phyloP scores from a whole-genome alignment of 129 eudicot genomes.

The Chrysanthemum makinoi region DNA sequence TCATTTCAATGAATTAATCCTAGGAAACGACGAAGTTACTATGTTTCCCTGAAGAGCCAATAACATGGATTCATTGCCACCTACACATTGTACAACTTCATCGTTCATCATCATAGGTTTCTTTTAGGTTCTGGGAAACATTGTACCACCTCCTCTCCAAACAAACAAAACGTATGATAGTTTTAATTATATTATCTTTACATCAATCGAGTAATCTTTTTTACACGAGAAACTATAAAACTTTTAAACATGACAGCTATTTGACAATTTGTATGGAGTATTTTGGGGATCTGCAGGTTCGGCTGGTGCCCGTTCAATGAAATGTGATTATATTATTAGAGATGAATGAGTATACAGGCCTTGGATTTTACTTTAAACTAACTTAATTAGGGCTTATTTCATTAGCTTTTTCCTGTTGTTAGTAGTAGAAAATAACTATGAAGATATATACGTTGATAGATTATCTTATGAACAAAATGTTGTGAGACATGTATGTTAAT shows the following conservation, averaged over 20 bases:
- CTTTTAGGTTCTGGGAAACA: conserved; percentile 25
- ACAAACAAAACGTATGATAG: conserved; percentile 9
- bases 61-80: conserved; percentile 35
- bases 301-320: not conserved
- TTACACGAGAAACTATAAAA: conserved; percentile 16
- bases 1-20: conserved; percentile 20
- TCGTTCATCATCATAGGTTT: conserved; percentile 33
- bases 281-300: not conserved
- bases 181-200: conserved; percentile 8
- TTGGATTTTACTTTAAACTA: not conserved
- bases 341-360: too few species aligned
- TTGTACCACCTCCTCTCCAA: conserved; percentile 21
- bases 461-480: not conserved
- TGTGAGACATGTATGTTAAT: not conserved
- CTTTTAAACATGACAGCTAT: not conserved
- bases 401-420: not conserved
- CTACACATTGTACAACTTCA: conserved; percentile 29
- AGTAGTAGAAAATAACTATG: too few species aligned
- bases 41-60: conserved; percentile 33
- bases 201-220: conserved; percentile 10
- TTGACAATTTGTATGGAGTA: too few species aligned
- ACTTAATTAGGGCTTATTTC: not conserved
- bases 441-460: not conserved
- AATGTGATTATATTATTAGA: too few species aligned
- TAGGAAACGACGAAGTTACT: conserved; percentile 32